Conservation (phyloP, 345 rosid species). For the Sisymbrium altissimum region DNA sequence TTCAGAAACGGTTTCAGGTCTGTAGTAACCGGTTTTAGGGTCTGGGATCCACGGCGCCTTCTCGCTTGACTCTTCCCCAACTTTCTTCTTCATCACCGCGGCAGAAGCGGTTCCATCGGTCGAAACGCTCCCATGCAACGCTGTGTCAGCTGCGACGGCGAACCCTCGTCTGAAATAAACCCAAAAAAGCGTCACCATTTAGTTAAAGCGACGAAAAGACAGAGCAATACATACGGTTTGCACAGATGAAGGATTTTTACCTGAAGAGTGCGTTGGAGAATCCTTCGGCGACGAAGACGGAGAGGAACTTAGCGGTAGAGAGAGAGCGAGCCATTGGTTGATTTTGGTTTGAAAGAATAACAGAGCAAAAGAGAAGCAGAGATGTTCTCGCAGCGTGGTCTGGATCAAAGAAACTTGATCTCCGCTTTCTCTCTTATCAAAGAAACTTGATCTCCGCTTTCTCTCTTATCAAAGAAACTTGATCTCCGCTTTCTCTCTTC, state of each 20-base stretch:
- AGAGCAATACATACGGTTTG: neutral
- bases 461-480: constrained; percentile 10
- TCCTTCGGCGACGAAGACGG: constrained; percentile 4
- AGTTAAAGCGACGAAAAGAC: neutral
- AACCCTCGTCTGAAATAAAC: constrained; percentile 27
- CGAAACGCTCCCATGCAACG: constrained; percentile 30
- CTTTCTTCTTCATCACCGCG: constrained; percentile 37
- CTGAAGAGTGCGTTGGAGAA: constrained; percentile 35
- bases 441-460: too few relatives aligned
- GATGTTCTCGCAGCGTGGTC: neutral
- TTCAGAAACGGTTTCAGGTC: constrained; percentile 57
- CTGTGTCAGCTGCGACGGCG: constrained; percentile 29
- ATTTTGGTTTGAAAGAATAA: neutral
- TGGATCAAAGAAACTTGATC: neutral
- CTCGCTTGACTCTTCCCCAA: constrained; percentile 45
- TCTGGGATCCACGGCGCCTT: constrained; percentile 78
- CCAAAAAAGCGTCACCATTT: neutral
- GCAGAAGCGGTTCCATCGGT: constrained; percentile 27
- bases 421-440: too few relatives aligned
- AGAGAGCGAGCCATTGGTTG: constrained; percentile 36
- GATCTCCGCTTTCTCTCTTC: neutral
- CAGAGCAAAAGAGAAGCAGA: neutral
- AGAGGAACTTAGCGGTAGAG: constrained; percentile 24
- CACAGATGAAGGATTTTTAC: constrained; percentile 4
- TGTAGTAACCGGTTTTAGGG: constrained; percentile 76